Evolutionary conservation across 2,329 filamentous ascomycete genomes (phyloP).

Genomic region (Sclerotinia minor): DNA sequence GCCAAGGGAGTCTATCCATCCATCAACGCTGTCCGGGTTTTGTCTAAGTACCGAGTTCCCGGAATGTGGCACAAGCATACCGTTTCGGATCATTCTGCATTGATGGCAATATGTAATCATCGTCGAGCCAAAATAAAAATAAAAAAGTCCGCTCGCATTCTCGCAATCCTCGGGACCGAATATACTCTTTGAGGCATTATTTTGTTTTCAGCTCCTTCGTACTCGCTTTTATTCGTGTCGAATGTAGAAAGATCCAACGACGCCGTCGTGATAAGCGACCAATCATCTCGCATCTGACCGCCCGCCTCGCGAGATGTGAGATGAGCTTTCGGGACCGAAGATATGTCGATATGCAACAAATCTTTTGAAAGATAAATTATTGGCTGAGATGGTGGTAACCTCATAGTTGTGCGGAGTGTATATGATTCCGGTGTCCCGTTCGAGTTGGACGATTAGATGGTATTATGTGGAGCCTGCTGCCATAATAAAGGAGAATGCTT

Average conservation of each 20-base stretch:
- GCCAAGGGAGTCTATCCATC: not conserved
- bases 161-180: not conserved
- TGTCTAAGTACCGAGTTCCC: not conserved
- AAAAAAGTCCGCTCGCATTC: not conserved
- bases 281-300: slow-evolving; percentile 8
- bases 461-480: no score
- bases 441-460: not conserved
- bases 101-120: slow-evolving; percentile 1
- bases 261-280: not conserved
- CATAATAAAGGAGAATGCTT: not conserved
- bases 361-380: not conserved
- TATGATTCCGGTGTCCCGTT: not conserved
- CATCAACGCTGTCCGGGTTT: not conserved
- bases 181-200: not conserved
- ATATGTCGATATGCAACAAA: slow-evolving; percentile 20
- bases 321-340: slow-evolving; percentile 11
- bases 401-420: not conserved
- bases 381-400: not conserved
- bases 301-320: not conserved
- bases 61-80: not conserved
- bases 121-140: slow-evolving; percentile 2
- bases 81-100: not conserved
- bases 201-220: slow-evolving; percentile 4
- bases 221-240: not conserved
- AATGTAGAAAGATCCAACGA: not conserved